Percentiles rank a stretch among this genome's conserved stretches.
phyloP scores from a whole-genome alignment of 108 stramenopile species.

The Pinguiococcus pyrenoidosus region DNA sequence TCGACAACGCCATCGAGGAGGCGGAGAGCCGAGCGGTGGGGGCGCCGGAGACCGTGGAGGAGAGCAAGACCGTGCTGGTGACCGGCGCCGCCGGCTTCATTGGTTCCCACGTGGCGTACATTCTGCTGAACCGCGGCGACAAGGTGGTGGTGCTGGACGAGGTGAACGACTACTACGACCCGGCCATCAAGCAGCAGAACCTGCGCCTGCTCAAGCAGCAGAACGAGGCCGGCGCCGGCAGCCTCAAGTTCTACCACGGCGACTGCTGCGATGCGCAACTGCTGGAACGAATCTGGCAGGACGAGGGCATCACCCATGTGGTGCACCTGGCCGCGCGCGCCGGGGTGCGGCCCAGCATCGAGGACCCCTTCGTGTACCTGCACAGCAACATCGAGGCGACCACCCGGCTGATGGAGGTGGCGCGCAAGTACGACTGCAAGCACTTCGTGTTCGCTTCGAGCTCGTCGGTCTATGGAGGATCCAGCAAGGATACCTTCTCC shows the following conservation, averaged over 20 bases:
- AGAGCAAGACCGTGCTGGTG: constrained; percentile 61
- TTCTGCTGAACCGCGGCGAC: constrained; percentile 72
- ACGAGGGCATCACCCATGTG: constrained; percentile 51
- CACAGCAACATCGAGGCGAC: constrained; percentile 75
- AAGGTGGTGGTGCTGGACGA: constrained; percentile 91
- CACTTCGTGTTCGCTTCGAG: constrained; percentile 80
- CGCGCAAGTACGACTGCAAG: constrained; percentile 45
- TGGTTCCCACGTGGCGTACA: constrained; percentile 55
- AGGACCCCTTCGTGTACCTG: constrained; percentile 81
- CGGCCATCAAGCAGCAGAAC: constrained; percentile 71
- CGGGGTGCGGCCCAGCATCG: constrained; percentile 72
- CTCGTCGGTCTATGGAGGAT: constrained; percentile 77
- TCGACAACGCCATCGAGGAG: too few relatives aligned
- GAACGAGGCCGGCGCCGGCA: constrained; percentile 19
- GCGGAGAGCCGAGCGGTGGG: too few relatives aligned
- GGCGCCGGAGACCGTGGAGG: constrained; percentile 4
- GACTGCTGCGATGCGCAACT: constrained; percentile 82
- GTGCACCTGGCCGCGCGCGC: constrained; percentile 85
- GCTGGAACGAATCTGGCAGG: constrained; percentile 61
- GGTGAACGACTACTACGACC: constrained; percentile 95
- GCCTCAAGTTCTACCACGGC: constrained; percentile 39
- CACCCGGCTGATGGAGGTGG: constrained; percentile 62
- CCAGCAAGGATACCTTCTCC: constrained; percentile 53
- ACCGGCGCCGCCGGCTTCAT: constrained; percentile 97
- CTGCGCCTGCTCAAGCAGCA: constrained; percentile 40